Evolutionary conservation across 2,329 filamentous ascomycete species (phyloP).

Genomic region (Penicillium sp.): DNA sequence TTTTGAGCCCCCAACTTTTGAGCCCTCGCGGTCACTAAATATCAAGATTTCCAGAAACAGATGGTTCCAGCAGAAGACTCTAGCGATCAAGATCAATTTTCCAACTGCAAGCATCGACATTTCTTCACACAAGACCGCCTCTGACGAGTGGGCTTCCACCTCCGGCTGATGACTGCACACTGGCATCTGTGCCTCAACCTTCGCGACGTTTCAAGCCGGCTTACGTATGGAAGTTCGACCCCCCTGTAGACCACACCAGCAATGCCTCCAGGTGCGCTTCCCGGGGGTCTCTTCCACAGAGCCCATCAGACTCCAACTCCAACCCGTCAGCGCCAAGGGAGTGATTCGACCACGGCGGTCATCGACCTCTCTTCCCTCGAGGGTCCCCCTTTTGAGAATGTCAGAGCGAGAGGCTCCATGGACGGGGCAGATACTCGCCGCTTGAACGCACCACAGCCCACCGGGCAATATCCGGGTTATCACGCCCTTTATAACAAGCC

Average conservation of each 20-base stretch:
- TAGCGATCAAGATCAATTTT: too few species aligned
- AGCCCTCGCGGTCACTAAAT: too few species aligned
- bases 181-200: too few species aligned
- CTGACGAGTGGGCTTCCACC: too few species aligned
- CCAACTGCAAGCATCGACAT: too few species aligned
- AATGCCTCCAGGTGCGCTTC: slow-evolving; percentile 4
- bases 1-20: too few species aligned
- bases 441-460: slow-evolving; percentile 1
- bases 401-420: slow-evolving; percentile 11
- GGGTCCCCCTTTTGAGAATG: slow-evolving; percentile 27
- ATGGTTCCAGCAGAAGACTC: too few species aligned
- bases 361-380: slow-evolving; percentile 35
- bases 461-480: background rate
- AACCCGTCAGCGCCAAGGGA: background rate
- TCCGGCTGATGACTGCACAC: too few species aligned
- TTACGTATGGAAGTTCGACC: too few species aligned
- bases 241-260: background rate
- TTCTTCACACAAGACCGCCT: too few species aligned
- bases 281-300: slow-evolving; percentile 9
- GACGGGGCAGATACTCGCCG: slow-evolving; percentile 2
- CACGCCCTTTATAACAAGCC: slow-evolving; percentile 15
- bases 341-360: background rate
- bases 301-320: background rate
- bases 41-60: too few species aligned
- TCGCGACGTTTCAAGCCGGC: too few species aligned